Conservation (phyloP, 2,329 filamentous ascomycete species). For the Ophiocordyceps camponoti-saundersi region DNA sequence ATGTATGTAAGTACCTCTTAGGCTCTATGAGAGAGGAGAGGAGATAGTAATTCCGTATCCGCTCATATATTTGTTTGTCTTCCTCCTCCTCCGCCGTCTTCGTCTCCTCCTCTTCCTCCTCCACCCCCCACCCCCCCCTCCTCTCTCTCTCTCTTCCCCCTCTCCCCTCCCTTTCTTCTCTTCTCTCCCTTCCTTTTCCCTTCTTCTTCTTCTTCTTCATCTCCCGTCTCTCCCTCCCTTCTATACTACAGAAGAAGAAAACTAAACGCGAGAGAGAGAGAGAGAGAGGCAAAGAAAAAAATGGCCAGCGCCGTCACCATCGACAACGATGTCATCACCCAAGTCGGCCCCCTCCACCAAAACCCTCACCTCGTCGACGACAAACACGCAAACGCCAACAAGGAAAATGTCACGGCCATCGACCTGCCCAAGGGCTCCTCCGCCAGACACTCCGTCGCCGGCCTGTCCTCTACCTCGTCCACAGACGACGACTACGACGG, state of each 20-base stretch:
- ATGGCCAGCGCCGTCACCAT: constrained; percentile 19
- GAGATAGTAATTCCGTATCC: no score
- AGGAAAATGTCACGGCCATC: constrained; percentile 8
- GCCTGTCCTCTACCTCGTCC: constrained; percentile 3
- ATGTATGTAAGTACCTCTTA: neutral
- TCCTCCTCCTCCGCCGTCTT: neutral
- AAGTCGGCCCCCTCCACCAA: constrained; percentile 13
- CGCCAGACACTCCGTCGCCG: constrained; percentile 3
- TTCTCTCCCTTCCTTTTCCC: neutral
- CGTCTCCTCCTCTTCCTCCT: neutral
- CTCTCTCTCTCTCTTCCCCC: neutral
- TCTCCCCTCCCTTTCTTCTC: neutral
- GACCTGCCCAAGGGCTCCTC: constrained; percentile 7
- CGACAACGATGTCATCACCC: constrained; percentile 19
- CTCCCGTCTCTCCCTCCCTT: neutral
- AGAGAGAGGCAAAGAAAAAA: neutral
- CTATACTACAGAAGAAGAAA: neutral
- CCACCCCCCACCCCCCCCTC: neutral
- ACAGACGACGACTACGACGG: constrained; percentile 15
- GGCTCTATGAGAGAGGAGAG: no score
- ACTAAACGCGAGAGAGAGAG: no score
- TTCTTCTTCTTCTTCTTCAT: neutral
- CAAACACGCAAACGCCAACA: constrained; percentile 4
- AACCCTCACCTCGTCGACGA: constrained; percentile 12
- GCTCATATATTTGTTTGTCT: neutral